phyloP scores from a whole-genome alignment of 1,139 yeast genomes.

The Diutina rugosa region DNA sequence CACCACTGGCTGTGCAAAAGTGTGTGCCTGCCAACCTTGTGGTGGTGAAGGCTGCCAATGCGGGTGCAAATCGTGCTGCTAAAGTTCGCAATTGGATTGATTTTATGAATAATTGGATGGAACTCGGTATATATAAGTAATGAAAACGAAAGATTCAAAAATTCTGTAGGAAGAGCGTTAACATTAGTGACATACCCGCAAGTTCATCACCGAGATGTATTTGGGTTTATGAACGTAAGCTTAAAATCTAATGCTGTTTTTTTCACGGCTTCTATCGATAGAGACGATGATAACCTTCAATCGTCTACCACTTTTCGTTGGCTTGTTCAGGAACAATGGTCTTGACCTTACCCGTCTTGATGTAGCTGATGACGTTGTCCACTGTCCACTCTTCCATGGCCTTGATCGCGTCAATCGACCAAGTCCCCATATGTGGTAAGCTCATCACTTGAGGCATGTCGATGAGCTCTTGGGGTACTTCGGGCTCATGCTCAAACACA shows the following conservation, averaged over 20 bases:
- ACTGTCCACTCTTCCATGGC: constrained; percentile 48
- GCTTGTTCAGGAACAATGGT: constrained; percentile 59
- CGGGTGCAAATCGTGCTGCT: neutral
- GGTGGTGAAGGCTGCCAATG: neutral
- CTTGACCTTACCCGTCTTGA: constrained; percentile 47
- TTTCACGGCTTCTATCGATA: too few species aligned
- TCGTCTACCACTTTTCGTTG: neutral
- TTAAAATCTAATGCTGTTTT: too few species aligned
- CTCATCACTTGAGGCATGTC: constrained; percentile 46
- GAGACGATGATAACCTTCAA: too few species aligned
- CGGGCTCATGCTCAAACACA: constrained; percentile 78
- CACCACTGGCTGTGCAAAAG: neutral
- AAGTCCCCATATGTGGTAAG: constrained; percentile 79
- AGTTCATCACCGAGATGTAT: too few species aligned
- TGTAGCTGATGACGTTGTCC: constrained; percentile 27
- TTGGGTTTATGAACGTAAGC: too few species aligned
- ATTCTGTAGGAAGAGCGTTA: too few species aligned
- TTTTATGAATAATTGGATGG: too few species aligned
- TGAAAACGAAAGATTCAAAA: too few species aligned
- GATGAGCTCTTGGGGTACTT: constrained; percentile 44
- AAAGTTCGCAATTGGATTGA: too few species aligned
- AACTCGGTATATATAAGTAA: too few species aligned
- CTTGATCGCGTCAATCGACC: constrained; percentile 42
- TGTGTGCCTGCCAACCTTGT: neutral
- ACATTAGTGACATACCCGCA: too few species aligned